Percentiles rank a stretch among this genome's conserved stretches.
These are phyloP conservation scores for Smithsoniella earleae DNA, from an alignment of 163 green algal genomes.

Conservation along the genomic window DNA sequence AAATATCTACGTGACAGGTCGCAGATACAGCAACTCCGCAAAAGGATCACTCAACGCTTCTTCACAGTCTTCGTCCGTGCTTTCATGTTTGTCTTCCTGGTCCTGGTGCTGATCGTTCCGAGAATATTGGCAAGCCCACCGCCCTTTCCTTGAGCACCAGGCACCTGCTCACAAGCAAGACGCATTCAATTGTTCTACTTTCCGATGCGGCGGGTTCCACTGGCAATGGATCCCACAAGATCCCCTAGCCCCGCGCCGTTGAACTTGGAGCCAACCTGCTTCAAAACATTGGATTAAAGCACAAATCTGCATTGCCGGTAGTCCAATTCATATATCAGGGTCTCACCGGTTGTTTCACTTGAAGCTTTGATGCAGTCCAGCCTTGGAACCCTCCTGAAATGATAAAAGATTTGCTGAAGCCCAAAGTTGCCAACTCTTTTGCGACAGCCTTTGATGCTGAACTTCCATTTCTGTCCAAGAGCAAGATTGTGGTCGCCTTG, in stretches of 20 bases:
- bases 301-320: not conserved
- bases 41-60: not conserved
- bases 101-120: slow-evolving; percentile 1
- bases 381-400: slow-evolving; percentile 34
- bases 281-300: not conserved
- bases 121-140: slow-evolving; percentile 25
- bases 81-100: not conserved
- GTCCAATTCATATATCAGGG: not conserved
- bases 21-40: too few species aligned
- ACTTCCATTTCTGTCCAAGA: slow-evolving; percentile 32
- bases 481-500: slow-evolving; percentile 31
- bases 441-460: slow-evolving; percentile 18
- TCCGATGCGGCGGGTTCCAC: not conserved
- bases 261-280: slow-evolving; percentile 14
- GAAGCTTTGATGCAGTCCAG: slow-evolving; percentile 32
- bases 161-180: slow-evolving; percentile 13
- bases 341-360: slow-evolving; percentile 31
- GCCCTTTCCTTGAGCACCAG: slow-evolving; percentile 8
- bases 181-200: not conserved
- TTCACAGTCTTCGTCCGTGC: too few species aligned
- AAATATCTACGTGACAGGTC: too few species aligned
- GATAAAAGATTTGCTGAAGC: slow-evolving; percentile 31
- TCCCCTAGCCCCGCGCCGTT: slow-evolving; percentile 13
- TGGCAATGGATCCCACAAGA: slow-evolving; percentile 14
- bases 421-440: slow-evolving; percentile 23